A percentile compares a stretch with the other conserved stretches of the same genome.
phyloP scores from a whole-genome alignment of 108 stramenopile genomes.

The Pseudonitzschia pungens region DNA sequence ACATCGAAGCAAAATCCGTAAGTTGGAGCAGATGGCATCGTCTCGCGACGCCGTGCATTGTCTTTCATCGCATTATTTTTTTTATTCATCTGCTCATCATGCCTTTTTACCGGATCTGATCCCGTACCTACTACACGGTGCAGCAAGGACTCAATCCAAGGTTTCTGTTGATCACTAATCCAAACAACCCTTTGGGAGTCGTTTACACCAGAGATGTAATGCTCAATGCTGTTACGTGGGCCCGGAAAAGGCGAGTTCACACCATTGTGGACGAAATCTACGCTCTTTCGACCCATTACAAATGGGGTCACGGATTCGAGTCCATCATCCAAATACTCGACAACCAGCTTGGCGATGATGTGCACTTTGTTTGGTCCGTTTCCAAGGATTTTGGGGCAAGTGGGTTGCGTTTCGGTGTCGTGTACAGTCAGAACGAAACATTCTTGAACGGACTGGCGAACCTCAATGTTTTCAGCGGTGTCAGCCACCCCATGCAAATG shows the following conservation, averaged over 20 bases:
- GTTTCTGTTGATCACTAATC: slow-evolving; percentile 86
- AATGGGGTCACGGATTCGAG: slow-evolving; percentile 44
- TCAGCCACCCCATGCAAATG: slow-evolving; percentile 83
- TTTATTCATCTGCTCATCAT: neutral
- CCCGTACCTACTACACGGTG: neutral
- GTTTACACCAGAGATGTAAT: slow-evolving; percentile 64
- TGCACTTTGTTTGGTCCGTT: slow-evolving; percentile 88
- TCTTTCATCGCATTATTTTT: neutral
- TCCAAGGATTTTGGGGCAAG: slow-evolving; percentile 92
- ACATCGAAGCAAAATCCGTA: slow-evolving; percentile 36
- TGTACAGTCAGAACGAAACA: slow-evolving; percentile 81
- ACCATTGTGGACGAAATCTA: slow-evolving; percentile 89
- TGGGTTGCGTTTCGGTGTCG: slow-evolving; percentile 82
- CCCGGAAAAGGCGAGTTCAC: slow-evolving; percentile 68
- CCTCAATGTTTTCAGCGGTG: slow-evolving; percentile 72
- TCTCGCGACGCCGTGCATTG: neutral
- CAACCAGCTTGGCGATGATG: slow-evolving; percentile 74
- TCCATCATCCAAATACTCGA: slow-evolving; percentile 61
- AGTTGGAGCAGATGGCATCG: neutral
- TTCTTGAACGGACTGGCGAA: slow-evolving; percentile 50
- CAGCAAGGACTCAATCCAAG: slow-evolving; percentile 61
- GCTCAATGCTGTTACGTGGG: slow-evolving; percentile 61
- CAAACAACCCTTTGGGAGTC: slow-evolving; percentile 90
- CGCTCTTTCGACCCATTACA: slow-evolving; percentile 62
- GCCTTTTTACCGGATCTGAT: neutral